phyloP scores from a whole-genome alignment of 805 yeast genomes.

The Metschnikowia henanensis region DNA sequence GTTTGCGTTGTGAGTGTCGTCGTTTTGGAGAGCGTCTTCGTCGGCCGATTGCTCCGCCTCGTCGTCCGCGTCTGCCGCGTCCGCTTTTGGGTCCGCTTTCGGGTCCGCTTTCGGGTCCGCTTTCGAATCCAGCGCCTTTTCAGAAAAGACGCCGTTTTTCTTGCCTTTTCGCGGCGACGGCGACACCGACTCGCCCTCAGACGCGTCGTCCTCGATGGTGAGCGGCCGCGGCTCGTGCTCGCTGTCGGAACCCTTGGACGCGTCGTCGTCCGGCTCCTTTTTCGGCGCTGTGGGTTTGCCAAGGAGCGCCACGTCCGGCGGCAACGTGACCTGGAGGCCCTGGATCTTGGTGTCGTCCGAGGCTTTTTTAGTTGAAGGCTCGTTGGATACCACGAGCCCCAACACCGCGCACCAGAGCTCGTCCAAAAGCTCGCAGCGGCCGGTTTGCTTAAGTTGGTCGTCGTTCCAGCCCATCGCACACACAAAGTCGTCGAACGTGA shows the following conservation, averaged over 20 bases:
- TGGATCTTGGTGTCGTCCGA: constrained; percentile 34
- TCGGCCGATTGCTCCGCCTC: constrained; percentile 18
- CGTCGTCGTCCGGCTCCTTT: constrained; percentile 3
- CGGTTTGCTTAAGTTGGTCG: constrained; percentile 37
- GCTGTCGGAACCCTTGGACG: constrained; percentile 20
- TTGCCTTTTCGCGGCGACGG: constrained; percentile 6
- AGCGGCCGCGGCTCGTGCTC: constrained; percentile 21
- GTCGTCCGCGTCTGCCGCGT: constrained; percentile 16
- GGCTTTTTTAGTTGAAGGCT: constrained; percentile 24
- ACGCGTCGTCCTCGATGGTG: constrained; percentile 22
- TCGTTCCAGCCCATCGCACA: constrained; percentile 52
- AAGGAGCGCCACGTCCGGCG: constrained; percentile 23
- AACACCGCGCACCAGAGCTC: constrained; percentile 70
- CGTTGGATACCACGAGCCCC: constrained; percentile 51
- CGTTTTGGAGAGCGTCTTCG: constrained; percentile 20
- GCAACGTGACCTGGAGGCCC: constrained; percentile 35
- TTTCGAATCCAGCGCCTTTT: neutral
- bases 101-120: constrained; percentile 1
- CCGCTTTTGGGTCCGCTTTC: neutral
- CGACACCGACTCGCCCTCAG: constrained; percentile 8
- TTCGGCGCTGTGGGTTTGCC: neutral
- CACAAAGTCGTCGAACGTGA: constrained; percentile 77
- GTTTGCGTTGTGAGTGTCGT: neutral
- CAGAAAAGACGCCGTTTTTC: neutral
- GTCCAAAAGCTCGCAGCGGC: constrained; percentile 53